Conservation (phyloP, 2,329 filamentous ascomycete species). For the Colletotrichum liaoningense region DNA sequence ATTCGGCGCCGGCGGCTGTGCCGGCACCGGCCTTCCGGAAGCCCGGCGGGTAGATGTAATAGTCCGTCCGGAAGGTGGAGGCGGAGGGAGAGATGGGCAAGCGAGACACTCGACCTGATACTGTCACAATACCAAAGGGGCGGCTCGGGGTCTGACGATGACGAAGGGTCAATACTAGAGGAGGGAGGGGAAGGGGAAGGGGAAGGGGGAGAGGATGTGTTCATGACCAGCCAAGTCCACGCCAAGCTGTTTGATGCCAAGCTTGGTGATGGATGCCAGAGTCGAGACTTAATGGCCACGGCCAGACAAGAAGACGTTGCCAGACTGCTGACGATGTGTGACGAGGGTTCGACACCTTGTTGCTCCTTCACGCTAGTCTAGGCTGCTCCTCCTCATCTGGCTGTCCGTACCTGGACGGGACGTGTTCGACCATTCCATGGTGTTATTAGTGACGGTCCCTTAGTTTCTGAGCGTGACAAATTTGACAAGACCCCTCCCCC, state of each 20-base stretch:
- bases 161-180: not conserved
- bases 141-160: not conserved
- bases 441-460: not conserved
- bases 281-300: not conserved
- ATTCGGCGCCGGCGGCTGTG: slow-evolving; percentile 29
- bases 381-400: not conserved
- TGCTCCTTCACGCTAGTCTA: slow-evolving; percentile 2
- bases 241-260: not conserved
- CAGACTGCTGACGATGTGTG: not conserved
- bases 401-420: not conserved
- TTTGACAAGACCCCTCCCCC: not conserved
- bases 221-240: not conserved
- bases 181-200: not conserved
- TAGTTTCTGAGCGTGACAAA: slow-evolving; percentile 3
- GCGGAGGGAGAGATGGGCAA: not conserved
- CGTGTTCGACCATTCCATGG: not conserved
- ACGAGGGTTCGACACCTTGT: slow-evolving; percentile 17
- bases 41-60: slow-evolving; percentile 6
- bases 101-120: not conserved
- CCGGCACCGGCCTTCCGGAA: slow-evolving; percentile 11
- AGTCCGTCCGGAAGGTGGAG: slow-evolving; percentile 27
- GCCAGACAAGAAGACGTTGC: not conserved
- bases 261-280: not conserved
- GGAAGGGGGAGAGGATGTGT: not conserved
- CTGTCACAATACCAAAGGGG: not conserved